Percentiles rank a stretch among this genome's conserved stretches.
phyloP scores from a whole-genome alignment of 768 basidiomycete species.

The Suillus plorans region DNA sequence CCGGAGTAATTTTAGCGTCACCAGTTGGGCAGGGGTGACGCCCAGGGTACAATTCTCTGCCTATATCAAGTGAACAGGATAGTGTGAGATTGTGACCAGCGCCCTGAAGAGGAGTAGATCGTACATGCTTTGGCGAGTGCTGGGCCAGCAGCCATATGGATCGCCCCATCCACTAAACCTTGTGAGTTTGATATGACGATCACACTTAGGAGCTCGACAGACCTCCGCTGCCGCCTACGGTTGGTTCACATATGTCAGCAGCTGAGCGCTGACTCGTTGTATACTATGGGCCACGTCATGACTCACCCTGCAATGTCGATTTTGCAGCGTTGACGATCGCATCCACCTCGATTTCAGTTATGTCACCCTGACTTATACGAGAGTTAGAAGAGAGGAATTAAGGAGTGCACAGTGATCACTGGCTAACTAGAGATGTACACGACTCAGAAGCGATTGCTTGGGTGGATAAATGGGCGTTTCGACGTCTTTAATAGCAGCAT shows the following conservation, averaged over 20 bases:
- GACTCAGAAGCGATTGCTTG: slow-evolving; percentile 43
- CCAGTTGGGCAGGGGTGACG: slow-evolving; percentile 57
- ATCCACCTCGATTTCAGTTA: slow-evolving; percentile 69
- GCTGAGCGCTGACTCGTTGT: neutral
- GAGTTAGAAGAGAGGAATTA: neutral
- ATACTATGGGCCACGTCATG: slow-evolving; percentile 8
- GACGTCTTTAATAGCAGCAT: slow-evolving; percentile 36
- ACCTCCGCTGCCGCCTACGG: slow-evolving; percentile 77
- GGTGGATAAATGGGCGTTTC: slow-evolving; percentile 37
- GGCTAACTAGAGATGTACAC: slow-evolving; percentile 69
- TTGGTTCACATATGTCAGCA: neutral
- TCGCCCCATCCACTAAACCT: slow-evolving; percentile 73
- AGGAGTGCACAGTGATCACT: neutral
- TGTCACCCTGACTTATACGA: slow-evolving; percentile 67
- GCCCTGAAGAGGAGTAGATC: neutral
- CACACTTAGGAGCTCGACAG: slow-evolving; percentile 19
- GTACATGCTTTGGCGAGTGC: slow-evolving; percentile 38
- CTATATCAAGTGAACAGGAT: neutral
- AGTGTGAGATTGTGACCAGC: neutral
- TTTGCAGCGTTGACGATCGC: slow-evolving; percentile 86
- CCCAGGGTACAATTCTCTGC: slow-evolving; percentile 3
- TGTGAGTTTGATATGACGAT: slow-evolving; percentile 2
- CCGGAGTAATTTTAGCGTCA: slow-evolving; percentile 75
- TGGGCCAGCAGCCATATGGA: slow-evolving; percentile 75
- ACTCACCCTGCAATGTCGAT: slow-evolving; percentile 60